Conservation (phyloP, 495 filamentous ascomycete genomes). For the Neurospora sp. region DNA sequence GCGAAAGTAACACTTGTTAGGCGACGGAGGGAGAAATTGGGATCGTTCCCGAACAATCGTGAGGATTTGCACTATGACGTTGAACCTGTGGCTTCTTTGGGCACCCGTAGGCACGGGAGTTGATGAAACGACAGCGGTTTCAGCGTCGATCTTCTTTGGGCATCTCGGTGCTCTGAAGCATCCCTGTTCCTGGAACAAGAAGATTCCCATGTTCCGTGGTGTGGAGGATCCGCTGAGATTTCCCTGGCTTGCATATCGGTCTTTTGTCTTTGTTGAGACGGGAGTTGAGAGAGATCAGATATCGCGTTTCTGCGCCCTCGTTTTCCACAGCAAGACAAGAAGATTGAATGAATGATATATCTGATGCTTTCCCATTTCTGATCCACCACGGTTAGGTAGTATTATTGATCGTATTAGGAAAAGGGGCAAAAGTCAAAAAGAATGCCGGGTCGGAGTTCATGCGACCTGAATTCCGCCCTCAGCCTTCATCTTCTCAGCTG, state of each 20-base stretch:
- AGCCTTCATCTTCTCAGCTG: background rate
- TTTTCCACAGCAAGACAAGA: background rate
- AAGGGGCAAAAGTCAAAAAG: background rate
- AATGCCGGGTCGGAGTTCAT: background rate
- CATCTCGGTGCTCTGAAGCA: background rate
- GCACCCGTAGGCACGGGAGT: constrained; percentile 5
- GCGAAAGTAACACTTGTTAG: background rate
- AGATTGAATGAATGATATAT: background rate
- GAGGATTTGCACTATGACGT: background rate
- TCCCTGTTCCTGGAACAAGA: background rate
- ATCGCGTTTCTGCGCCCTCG: background rate
- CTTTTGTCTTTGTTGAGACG: background rate
- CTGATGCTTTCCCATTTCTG: background rate
- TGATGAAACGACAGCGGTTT: constrained; percentile 21
- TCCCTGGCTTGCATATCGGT: background rate
- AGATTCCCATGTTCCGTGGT: background rate
- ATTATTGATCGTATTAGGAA: background rate
- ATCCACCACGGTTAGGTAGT: background rate
- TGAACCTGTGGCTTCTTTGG: background rate
- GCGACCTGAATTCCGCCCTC: background rate
- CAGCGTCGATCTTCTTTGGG: constrained; percentile 5
- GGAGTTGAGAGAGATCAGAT: background rate
- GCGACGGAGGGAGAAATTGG: background rate
- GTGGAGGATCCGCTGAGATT: background rate
- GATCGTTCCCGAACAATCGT: background rate